phyloP scores from a whole-genome alignment of 2,329 filamentous ascomycete genomes.

The Fusarium vanettenii region DNA sequence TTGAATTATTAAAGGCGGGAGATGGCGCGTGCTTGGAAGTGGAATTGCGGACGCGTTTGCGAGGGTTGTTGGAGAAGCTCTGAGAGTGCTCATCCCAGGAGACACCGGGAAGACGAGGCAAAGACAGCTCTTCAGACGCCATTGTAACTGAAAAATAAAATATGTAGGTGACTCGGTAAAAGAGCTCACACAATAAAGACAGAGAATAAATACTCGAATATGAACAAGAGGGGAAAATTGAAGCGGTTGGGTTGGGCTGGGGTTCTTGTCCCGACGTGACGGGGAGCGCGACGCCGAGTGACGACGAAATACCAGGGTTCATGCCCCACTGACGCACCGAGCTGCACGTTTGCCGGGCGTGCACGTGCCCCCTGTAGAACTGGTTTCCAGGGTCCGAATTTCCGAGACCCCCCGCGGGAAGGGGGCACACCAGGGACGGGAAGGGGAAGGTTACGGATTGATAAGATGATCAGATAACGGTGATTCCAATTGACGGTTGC shows the following conservation, averaged over 20 bases:
- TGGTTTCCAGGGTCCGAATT: slow-evolving; percentile 29
- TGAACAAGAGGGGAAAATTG: slow-evolving; percentile 8
- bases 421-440: slow-evolving; percentile 1
- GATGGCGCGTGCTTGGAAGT: slow-evolving; percentile 44
- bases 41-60: slow-evolving; percentile 53
- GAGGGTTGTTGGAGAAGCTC: slow-evolving; percentile 53
- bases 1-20: slow-evolving; percentile 69
- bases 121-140: slow-evolving; percentile 56
- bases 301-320: slow-evolving; percentile 39
- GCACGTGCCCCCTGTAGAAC: slow-evolving; percentile 38
- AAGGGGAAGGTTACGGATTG: slow-evolving; percentile 3
- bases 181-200: slow-evolving; percentile 13
- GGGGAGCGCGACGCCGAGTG: slow-evolving; percentile 32
- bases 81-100: slow-evolving; percentile 54
- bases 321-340: slow-evolving; percentile 36
- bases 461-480: slow-evolving; percentile 40
- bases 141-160: slow-evolving; percentile 13
- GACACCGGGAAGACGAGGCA: slow-evolving; percentile 53
- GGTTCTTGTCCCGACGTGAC: slow-evolving; percentile 22
- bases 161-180: background rate
- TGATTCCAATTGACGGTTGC: background rate
- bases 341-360: slow-evolving; percentile 31
- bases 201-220: slow-evolving; percentile 7
- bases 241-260: background rate
- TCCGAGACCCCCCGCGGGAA: background rate